A percentile compares a stretch with the other conserved stretches of the same genome.
Evolutionary conservation across 257 asterid genomes (phyloP).

Genomic region (Solanum paucissectum): DNA sequence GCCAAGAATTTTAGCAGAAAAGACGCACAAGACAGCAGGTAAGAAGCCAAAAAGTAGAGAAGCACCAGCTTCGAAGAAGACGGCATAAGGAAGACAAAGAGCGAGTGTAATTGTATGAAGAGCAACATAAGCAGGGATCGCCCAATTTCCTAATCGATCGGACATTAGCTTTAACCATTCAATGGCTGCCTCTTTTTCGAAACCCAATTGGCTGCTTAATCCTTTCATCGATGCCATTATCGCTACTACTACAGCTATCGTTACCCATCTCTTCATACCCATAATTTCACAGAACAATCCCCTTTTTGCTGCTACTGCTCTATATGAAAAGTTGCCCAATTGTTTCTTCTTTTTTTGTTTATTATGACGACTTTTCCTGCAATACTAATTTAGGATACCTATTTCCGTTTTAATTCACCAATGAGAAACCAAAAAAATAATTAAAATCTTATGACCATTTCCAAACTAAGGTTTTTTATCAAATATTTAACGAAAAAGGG

Average conservation of each 20-base stretch:
- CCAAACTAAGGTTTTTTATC: neutral
- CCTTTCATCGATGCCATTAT: conserved; percentile 20
- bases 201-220: conserved; percentile 28
- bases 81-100: conserved; percentile 89
- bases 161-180: conserved; percentile 42
- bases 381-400: too few relatives aligned
- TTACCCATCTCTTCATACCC: conserved; percentile 23
- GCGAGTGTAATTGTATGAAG: conserved; percentile 74
- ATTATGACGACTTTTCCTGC: too few relatives aligned
- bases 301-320: neutral
- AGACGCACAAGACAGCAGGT: conserved; percentile 81
- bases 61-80: conserved; percentile 94
- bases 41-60: conserved; percentile 80
- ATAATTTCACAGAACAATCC: neutral
- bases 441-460: neutral
- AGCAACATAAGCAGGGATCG: conserved; percentile 78
- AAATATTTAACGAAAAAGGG: too few relatives aligned
- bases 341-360: too few relatives aligned
- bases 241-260: conserved; percentile 28
- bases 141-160: conserved; percentile 81
- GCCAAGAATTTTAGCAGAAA: conserved; percentile 81
- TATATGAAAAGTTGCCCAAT: too few relatives aligned
- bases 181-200: conserved; percentile 38
- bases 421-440: neutral
- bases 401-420: too few relatives aligned